Base-by-base conservation (phyloP, 2,329 filamentous ascomycete species). In the Sporothrix inflata region DNA sequence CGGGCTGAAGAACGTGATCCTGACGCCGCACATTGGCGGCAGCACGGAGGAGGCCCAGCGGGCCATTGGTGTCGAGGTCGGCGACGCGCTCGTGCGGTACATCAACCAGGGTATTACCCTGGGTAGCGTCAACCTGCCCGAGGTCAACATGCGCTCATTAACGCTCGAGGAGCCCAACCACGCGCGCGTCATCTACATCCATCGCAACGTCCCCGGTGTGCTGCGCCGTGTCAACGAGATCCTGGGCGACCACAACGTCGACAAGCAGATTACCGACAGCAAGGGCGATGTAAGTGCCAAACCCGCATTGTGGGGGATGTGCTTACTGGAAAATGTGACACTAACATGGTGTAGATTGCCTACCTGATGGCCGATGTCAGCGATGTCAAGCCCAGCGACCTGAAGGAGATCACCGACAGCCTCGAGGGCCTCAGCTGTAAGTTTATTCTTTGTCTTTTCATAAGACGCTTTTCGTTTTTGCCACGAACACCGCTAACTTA, bases 301-400 rank as follows among this genome's bases (percentile, higher is more conserved):
- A 7, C 24, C 27, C 14, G 14, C 4, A 16, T 34, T 40, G 14
- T 8, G 9, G 11, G 9, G 11, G 47, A 30, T 34, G 38, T 34
- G 21, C 7, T 47, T n/a, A 14, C 21, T 60, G 2, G 42, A 9
- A 14, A 51, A 5, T 4, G 30, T 21, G 5, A 21, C 60, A 57
- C 74, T 68, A 63, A 73, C 61, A 21, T 47, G 60, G 24, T 60
- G 14, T 57, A 76, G 74, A 76, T 75, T 76, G 96, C 96, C 24
- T 99, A 99, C 81, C 86, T 99, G 75, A 98, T 99, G 94, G 96
- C 96, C 8, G 96, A 99, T 84, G 92, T 99, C 78, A 97, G 94
- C 83, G 89, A 92, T 74, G 94, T 98, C 77, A 90, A 92, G 78
- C 87, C 89, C 68, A 86, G 86, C 53, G 92, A 97, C 78, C 94